These are phyloP conservation scores for Inga leiocalycina DNA, from an alignment of 306 rosid species.

Conservation along the genomic window DNA sequence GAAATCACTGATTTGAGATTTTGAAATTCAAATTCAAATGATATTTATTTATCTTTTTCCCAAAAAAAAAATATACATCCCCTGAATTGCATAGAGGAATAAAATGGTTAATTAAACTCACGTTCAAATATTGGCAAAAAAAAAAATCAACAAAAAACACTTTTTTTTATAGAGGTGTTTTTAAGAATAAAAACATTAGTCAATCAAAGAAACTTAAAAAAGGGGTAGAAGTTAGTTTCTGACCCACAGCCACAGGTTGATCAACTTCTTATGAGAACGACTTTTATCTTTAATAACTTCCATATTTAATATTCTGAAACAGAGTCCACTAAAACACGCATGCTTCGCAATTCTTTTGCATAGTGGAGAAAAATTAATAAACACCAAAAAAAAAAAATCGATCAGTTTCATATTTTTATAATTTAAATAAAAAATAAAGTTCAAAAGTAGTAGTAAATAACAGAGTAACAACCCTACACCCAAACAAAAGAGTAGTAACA, in stretches of 20 bases:
- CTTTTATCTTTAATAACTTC: slow-evolving; percentile 32
- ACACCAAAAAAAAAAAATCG: neutral
- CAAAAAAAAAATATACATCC: neutral
- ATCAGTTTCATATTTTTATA: neutral
- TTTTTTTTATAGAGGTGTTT: neutral
- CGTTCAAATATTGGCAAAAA: neutral
- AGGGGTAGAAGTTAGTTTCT: neutral
- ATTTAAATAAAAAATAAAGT: neutral
- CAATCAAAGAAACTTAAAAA: neutral
- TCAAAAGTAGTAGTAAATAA: neutral
- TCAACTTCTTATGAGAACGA: slow-evolving; percentile 57
- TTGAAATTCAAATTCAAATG: too few species aligned
- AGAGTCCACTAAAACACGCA: slow-evolving; percentile 54
- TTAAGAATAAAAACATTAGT: neutral
- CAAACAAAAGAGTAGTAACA: neutral
- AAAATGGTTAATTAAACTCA: neutral
- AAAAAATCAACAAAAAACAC: neutral
- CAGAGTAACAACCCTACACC: slow-evolving; percentile 11
- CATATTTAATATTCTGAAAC: slow-evolving; percentile 44
- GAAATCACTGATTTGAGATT: too few species aligned
- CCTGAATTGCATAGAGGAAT: neutral
- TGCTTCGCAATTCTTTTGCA: slow-evolving; percentile 28
- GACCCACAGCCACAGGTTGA: slow-evolving; percentile 32
- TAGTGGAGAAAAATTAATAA: neutral
- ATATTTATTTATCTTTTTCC: too few species aligned